A percentile compares a stretch with the other conserved stretches of the same genome.
Evolutionary conservation across 345 rosid species (phyloP).

Genomic region (Eucalyptus urophylla): DNA sequence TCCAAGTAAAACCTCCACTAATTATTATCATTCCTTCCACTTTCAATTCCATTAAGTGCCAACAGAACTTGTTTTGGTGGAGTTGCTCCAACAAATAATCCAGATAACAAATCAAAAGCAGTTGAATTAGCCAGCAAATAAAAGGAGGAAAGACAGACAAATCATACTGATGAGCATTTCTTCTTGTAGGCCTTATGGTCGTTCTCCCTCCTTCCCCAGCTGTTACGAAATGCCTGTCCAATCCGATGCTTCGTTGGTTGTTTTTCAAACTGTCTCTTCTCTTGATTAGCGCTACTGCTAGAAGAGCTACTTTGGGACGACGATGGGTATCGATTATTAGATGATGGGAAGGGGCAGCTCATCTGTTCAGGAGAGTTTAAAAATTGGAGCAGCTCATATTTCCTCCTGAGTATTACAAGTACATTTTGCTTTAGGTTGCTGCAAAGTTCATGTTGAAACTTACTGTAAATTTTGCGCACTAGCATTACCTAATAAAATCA

Average conservation of each 20-base stretch:
- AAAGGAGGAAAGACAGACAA: background rate
- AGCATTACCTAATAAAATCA: slow-evolving; percentile 63
- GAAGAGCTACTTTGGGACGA: slow-evolving; percentile 22
- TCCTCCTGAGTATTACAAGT: slow-evolving; percentile 42
- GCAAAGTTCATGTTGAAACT: background rate
- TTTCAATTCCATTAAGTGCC: background rate
- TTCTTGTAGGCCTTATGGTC: slow-evolving; percentile 56
- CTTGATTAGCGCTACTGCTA: slow-evolving; percentile 12
- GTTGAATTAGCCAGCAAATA: background rate
- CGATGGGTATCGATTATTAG: slow-evolving; percentile 11
- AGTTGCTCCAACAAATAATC: background rate
- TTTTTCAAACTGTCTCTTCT: slow-evolving; percentile 32
- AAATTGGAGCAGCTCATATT: slow-evolving; percentile 77
- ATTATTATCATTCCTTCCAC: background rate
- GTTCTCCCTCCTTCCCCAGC: slow-evolving; percentile 77
- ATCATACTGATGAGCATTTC: slow-evolving; percentile 54
- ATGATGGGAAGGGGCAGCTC: slow-evolving; percentile 19
- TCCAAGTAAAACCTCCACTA: background rate
- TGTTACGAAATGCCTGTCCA: slow-evolving; percentile 75
- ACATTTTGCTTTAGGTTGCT: background rate
- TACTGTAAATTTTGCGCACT: background rate
- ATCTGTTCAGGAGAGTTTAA: slow-evolving; percentile 17
- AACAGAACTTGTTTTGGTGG: background rate
- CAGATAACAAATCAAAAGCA: background rate
- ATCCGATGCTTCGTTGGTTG: slow-evolving; percentile 52